Conservation (phyloP, 441 rosid genomes). For the Francoa sonchifolia region DNA sequence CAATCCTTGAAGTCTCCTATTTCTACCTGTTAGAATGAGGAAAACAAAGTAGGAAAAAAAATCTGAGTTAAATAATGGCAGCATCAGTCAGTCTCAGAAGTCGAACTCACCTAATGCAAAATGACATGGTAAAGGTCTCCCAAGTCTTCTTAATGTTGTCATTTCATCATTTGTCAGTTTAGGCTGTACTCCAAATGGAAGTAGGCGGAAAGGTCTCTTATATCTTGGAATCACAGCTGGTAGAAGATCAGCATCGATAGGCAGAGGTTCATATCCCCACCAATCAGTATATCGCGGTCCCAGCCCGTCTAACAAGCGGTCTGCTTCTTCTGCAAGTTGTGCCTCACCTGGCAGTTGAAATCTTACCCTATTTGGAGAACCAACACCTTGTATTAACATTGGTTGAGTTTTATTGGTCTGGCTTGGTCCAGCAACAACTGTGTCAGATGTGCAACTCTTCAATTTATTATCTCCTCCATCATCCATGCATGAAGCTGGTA, state of each 20-base stretch:
- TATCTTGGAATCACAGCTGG: conserved; percentile 72
- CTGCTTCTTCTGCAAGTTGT: conserved; percentile 66
- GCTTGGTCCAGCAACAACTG: conserved; percentile 13
- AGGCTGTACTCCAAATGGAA: conserved; percentile 77
- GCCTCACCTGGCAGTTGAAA: conserved; percentile 80
- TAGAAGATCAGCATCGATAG: conserved; percentile 88
- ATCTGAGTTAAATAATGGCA: conserved; percentile 5
- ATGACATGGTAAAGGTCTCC: conserved; percentile 85
- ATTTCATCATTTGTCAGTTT: conserved; percentile 84
- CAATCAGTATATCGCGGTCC: conserved; percentile 88
- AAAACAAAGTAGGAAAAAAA: conserved; percentile 12
- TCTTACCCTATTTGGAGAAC: conserved; percentile 61
- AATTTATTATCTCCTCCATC: conserved; percentile 14
- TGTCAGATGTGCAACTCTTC: conserved; percentile 17
- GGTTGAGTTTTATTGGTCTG: conserved; percentile 20
- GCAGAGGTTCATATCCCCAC: conserved; percentile 97
- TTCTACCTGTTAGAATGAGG: conserved; percentile 50
- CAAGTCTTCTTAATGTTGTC: conserved; percentile 86
- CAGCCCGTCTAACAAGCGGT: conserved; percentile 66
- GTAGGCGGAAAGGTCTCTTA: conserved; percentile 87
- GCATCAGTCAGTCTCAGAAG: conserved; percentile 9
- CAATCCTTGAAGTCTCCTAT: conserved; percentile 78
- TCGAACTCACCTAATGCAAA: conserved; percentile 59
- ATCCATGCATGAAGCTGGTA: conserved; percentile 16
- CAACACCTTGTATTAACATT: conserved; percentile 49